Percentiles rank a stretch among this genome's conserved stretches.
These are phyloP conservation scores for Cylindrotheca fusiformis DNA, from an alignment of 108 stramenopile genomes.

Conservation along the genomic window DNA sequence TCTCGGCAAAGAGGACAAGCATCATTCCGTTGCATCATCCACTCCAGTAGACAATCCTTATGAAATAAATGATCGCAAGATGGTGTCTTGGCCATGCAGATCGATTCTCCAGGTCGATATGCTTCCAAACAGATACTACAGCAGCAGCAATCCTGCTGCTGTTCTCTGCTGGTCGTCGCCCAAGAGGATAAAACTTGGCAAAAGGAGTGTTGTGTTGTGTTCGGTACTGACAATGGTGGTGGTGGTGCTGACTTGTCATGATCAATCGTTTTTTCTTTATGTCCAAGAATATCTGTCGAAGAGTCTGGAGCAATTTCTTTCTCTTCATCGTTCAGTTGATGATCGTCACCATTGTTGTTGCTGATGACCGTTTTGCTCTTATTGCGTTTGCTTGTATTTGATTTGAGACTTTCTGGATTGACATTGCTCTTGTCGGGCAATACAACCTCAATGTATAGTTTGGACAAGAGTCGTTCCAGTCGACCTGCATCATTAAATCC, in stretches of 20 bases:
- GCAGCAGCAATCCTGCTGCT: background rate
- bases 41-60: slow-evolving; percentile 84
- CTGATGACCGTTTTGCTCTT: background rate
- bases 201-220: background rate
- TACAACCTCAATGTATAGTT: background rate
- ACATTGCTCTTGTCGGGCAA: background rate
- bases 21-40: slow-evolving; percentile 97
- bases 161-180: background rate
- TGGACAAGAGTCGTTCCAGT: background rate
- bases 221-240: background rate
- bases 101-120: background rate
- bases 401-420: background rate
- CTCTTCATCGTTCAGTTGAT: background rate
- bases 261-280: background rate
- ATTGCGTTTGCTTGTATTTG: background rate
- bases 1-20: slow-evolving; percentile 40
- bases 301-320: background rate
- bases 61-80: slow-evolving; percentile 97
- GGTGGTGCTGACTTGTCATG: background rate
- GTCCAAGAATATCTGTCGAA: background rate
- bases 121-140: background rate
- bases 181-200: background rate
- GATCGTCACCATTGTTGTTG: background rate
- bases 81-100: slow-evolving; percentile 15
- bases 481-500: too few relatives aligned